These are phyloP conservation scores for Salix purpurea DNA, from an alignment of 345 rosid genomes.

Conservation along the genomic window DNA sequence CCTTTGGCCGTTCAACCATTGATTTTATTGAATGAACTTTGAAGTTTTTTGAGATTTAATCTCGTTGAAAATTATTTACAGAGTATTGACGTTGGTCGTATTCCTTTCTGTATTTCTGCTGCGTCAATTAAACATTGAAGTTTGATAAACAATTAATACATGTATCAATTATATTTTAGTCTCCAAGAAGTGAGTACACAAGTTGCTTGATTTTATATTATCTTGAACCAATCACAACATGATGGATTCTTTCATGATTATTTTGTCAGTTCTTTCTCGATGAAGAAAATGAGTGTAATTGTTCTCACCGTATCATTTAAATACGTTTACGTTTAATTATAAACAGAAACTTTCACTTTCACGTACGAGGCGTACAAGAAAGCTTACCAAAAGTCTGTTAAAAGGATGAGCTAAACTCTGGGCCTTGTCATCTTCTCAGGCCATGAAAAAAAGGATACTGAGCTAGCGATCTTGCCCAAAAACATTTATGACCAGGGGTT, in stretches of 20 bases:
- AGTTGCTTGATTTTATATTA: background rate
- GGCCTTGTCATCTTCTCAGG: conserved; percentile 34
- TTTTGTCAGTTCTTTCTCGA: background rate
- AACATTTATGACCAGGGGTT: conserved; percentile 36
- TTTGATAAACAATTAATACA: too few species aligned
- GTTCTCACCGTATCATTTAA: background rate
- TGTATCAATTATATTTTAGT: background rate
- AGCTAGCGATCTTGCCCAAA: conserved; percentile 68
- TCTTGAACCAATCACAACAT: background rate
- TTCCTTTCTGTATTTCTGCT: too few species aligned
- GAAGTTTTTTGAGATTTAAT: too few species aligned
- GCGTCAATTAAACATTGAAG: too few species aligned
- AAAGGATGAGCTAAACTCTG: background rate
- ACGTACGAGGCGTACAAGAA: conserved; percentile 87
- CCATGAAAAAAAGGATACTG: conserved; percentile 81
- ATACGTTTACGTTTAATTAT: background rate
- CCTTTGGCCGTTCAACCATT: too few species aligned
- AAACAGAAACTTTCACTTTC: conserved; percentile 72
- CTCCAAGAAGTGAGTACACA: conserved; percentile 46
- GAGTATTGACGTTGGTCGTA: too few species aligned
- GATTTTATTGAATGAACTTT: too few species aligned
- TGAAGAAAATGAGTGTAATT: background rate
- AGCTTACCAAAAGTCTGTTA: conserved; percentile 85
- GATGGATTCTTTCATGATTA: background rate
- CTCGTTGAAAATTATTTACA: too few species aligned